phyloP scores from a whole-genome alignment of 306 rosid species.

The Trifolium fragiferum region DNA sequence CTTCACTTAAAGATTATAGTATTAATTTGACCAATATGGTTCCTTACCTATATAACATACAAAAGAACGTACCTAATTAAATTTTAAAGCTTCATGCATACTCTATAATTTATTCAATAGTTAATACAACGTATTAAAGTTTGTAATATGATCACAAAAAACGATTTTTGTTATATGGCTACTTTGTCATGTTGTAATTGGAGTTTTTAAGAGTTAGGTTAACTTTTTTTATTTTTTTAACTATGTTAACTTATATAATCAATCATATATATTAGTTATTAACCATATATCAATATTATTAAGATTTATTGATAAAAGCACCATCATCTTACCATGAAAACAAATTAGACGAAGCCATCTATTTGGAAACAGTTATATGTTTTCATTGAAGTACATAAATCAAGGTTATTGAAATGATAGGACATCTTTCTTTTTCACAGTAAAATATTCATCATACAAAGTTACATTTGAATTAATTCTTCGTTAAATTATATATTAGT shows the following conservation, averaged over 20 bases:
- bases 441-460: not conserved
- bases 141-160: conserved; percentile 1
- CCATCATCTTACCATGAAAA: not conserved
- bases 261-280: not conserved
- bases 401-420: conserved; percentile 12
- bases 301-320: not conserved
- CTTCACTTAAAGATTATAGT: conserved; percentile 7
- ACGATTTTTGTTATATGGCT: not conserved
- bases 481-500: not conserved
- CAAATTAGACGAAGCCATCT: not conserved
- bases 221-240: not conserved
- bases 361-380: conserved; percentile 11
- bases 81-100: conserved; percentile 8
- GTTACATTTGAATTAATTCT: not conserved
- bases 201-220: not conserved
- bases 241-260: not conserved
- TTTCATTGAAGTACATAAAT: conserved; percentile 4
- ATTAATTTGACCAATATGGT: not conserved
- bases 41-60: not conserved
- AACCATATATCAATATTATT: not conserved
- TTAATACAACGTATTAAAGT: not conserved
- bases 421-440: not conserved
- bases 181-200: not conserved
- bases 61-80: not conserved
- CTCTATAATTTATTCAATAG: not conserved